phyloP scores from a whole-genome alignment of 129 eudicot genomes.

The Artemisia argyi region DNA sequence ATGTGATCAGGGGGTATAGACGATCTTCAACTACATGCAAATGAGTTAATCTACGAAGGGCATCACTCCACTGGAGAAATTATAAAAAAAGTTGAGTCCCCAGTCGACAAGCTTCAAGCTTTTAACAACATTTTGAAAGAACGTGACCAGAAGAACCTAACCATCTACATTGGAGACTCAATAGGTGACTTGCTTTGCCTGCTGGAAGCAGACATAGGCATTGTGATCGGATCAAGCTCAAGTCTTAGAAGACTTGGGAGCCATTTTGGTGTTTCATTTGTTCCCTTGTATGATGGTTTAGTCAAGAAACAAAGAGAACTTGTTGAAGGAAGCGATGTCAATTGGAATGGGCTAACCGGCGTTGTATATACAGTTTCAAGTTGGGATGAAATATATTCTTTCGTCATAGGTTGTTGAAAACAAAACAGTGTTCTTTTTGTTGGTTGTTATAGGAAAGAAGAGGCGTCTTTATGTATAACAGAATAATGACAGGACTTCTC shows the following conservation, averaged over 20 bases:
- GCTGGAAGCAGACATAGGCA: slow-evolving; percentile 84
- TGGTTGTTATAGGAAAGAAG: too few relatives aligned
- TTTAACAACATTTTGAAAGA: slow-evolving; percentile 39
- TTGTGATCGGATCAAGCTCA: slow-evolving; percentile 73
- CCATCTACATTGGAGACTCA: slow-evolving; percentile 82
- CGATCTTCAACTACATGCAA: slow-evolving; percentile 59
- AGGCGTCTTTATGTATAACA: too few relatives aligned
- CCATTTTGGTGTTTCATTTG: slow-evolving; percentile 80
- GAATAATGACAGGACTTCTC: too few relatives aligned
- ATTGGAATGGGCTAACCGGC: slow-evolving; percentile 65
- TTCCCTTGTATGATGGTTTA: slow-evolving; percentile 64
- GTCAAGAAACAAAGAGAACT: slow-evolving; percentile 62
- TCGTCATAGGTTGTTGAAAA: slow-evolving; percentile 52
- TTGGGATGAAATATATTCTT: slow-evolving; percentile 79
- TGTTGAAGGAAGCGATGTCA: slow-evolving; percentile 34
- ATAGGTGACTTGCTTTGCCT: slow-evolving; percentile 90
- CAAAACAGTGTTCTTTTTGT: too few relatives aligned
- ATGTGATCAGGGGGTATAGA: slow-evolving; percentile 60
- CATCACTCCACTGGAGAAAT: slow-evolving; percentile 70
- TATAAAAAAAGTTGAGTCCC: slow-evolving; percentile 59
- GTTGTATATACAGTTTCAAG: slow-evolving; percentile 71
- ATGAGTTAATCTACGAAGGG: slow-evolving; percentile 62
- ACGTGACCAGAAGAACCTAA: slow-evolving; percentile 31
- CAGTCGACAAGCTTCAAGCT: slow-evolving; percentile 71
- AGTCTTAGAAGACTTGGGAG: slow-evolving; percentile 69